Percentiles rank a stretch among this genome's conserved stretches.
These are phyloP conservation scores for Wickerhamiella sergipiensis DNA, from an alignment of 805 yeast genomes.

Conservation along the genomic window DNA sequence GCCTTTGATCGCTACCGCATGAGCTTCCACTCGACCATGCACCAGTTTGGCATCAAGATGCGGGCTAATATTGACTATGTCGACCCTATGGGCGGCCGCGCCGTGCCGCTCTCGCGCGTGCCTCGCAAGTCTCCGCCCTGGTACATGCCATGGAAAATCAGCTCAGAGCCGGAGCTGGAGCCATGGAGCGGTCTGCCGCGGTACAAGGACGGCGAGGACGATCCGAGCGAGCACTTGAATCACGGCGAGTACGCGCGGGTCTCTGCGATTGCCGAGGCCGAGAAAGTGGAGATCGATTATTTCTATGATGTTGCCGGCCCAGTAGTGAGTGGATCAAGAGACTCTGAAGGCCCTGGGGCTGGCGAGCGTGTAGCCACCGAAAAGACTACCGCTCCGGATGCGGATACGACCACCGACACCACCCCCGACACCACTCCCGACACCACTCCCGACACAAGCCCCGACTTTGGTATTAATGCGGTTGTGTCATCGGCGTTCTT, in stretches of 20 bases:
- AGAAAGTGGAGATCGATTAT: constrained; percentile 39
- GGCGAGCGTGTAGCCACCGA: too few species aligned
- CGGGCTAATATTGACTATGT: constrained; percentile 56
- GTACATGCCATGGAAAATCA: constrained; percentile 1
- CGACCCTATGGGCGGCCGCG: constrained; percentile 1
- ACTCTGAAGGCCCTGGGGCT: neutral
- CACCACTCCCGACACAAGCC: constrained; percentile 2
- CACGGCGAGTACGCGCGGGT: constrained; percentile 70
- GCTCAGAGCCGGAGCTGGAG: constrained; percentile 13
- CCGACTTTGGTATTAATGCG: constrained; percentile 40
- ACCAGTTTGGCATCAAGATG: constrained; percentile 44
- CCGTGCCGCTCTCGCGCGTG: neutral
- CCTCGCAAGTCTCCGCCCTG: neutral
- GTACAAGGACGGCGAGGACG: constrained; percentile 31
- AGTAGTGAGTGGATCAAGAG: constrained; percentile 18
- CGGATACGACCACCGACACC: too few species aligned
- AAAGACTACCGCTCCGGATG: too few species aligned
- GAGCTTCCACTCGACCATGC: constrained; percentile 31
- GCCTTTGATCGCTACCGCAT: constrained; percentile 45
- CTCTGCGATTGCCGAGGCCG: constrained; percentile 53
- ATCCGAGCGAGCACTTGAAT: constrained; percentile 18
- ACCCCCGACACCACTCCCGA: too few species aligned
- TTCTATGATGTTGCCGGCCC: constrained; percentile 63
- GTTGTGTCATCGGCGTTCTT: constrained; percentile 46
- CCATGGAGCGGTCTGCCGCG: constrained; percentile 72